These are phyloP conservation scores for Symbiotaphrina buchneri DNA, from an alignment of 495 filamentous ascomycete species.

Conservation along the genomic window DNA sequence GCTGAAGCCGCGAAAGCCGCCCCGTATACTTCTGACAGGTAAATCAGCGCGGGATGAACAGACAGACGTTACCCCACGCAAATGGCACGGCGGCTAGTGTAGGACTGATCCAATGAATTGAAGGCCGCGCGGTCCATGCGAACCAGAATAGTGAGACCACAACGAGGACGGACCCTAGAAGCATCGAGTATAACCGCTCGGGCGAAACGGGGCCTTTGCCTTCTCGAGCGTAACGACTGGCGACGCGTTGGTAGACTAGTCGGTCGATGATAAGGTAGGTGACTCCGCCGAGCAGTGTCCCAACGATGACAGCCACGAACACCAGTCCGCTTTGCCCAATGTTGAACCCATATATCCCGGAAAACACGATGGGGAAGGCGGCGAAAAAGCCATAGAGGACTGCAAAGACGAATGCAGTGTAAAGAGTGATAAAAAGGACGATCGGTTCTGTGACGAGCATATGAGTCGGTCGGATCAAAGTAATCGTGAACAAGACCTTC, in stretches of 20 bases:
- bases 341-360: constrained; percentile 15
- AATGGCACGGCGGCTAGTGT: constrained; percentile 33
- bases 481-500: constrained; percentile 15
- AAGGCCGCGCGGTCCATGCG: constrained; percentile 17
- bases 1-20: constrained; percentile 35
- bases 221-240: no score
- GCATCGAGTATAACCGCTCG: constrained; percentile 32
- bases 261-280: no score
- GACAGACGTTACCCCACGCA: constrained; percentile 38
- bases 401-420: constrained; percentile 23
- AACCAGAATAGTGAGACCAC: constrained; percentile 28
- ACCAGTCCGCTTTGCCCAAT: constrained; percentile 15
- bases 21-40: constrained; percentile 35
- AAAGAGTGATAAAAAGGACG: constrained; percentile 20
- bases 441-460: constrained; percentile 23
- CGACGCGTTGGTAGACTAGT: no score
- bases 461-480: constrained; percentile 19
- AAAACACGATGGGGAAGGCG: constrained; percentile 21
- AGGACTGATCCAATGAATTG: constrained; percentile 19
- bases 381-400: constrained; percentile 20
- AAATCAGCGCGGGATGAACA: constrained; percentile 23
- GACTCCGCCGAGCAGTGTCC: constrained; percentile 13
- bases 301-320: constrained; percentile 18
- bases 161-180: constrained; percentile 33
- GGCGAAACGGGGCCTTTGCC: constrained; percentile 16